phyloP scores from a whole-genome alignment of 768 basidiomycete species.

The Asterophora lycoperdoides region DNA sequence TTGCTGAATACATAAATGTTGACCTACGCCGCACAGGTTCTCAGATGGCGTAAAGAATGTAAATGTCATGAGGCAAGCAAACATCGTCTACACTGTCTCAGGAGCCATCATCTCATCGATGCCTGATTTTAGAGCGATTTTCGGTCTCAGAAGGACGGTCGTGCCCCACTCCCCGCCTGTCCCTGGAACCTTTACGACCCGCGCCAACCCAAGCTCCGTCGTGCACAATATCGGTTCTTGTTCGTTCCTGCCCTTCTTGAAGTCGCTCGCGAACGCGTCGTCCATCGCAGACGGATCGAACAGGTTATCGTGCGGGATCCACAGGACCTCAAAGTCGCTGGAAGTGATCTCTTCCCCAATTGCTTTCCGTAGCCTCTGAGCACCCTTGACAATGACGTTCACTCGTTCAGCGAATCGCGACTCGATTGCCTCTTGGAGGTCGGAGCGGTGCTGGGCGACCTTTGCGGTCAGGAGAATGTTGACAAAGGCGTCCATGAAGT shows the following conservation, averaged over 20 bases:
- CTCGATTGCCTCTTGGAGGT: conserved; percentile 35
- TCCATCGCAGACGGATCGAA: conserved; percentile 45
- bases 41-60: background rate
- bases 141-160: conserved; percentile 47
- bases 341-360: conserved; percentile 57
- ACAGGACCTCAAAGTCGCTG: conserved; percentile 51
- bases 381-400: conserved; percentile 37
- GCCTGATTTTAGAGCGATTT: conserved; percentile 46
- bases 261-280: conserved; percentile 31
- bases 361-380: conserved; percentile 49
- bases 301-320: conserved; percentile 36
- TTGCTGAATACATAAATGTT: background rate
- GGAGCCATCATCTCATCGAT: conserved; percentile 29
- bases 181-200: conserved; percentile 36
- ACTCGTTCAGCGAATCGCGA: conserved; percentile 42
- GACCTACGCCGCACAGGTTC: conserved; percentile 1
- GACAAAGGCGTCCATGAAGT: conserved; percentile 36
- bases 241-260: conserved; percentile 14
- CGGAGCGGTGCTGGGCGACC: conserved; percentile 22
- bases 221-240: conserved; percentile 46
- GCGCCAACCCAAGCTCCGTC: conserved; percentile 49
- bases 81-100: conserved; percentile 10
- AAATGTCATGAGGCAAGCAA: background rate
- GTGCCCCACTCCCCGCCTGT: conserved; percentile 45
- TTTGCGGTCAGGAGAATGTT: conserved; percentile 40